Conservation (phyloP, 768 basidiomycete genomes). For the Podaxis sp. region DNA sequence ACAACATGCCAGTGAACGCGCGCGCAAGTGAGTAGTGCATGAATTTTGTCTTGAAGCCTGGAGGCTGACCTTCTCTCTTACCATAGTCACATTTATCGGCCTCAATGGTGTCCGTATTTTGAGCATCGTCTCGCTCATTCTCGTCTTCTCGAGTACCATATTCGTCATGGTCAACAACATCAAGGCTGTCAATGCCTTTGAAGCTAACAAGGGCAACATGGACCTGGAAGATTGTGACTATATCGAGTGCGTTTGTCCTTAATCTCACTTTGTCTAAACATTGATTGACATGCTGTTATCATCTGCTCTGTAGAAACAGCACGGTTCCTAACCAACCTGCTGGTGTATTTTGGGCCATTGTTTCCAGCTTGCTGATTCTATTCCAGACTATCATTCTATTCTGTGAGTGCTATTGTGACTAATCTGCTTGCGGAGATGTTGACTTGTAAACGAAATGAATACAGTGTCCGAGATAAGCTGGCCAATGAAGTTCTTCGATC, state of each 20-base stretch:
- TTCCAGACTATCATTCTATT: conserved; percentile 78
- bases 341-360: conserved; percentile 89
- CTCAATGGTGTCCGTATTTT: conserved; percentile 77
- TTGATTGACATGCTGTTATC: not conserved
- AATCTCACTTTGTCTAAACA: not conserved
- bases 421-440: not conserved
- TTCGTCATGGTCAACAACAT: conserved; percentile 74
- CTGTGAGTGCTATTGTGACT: conserved; percentile 34
- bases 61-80: not conserved
- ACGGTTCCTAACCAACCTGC: conserved; percentile 94
- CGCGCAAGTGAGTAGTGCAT: not conserved
- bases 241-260: conserved; percentile 55
- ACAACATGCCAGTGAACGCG: conserved; percentile 3
- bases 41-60: too few species aligned
- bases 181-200: conserved; percentile 70
- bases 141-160: conserved; percentile 79
- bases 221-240: conserved; percentile 69
- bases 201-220: conserved; percentile 36
- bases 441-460: not conserved
- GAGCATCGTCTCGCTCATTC: conserved; percentile 75
- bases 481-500: conserved; percentile 77
- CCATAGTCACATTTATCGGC: conserved; percentile 57
- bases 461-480: conserved; percentile 75
- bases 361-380: conserved; percentile 83
- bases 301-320: conserved; percentile 46